These are phyloP conservation scores for Colletotrichum gloeosporioides DNA, from an alignment of 2,329 filamentous ascomycete genomes.

Conservation along the genomic window DNA sequence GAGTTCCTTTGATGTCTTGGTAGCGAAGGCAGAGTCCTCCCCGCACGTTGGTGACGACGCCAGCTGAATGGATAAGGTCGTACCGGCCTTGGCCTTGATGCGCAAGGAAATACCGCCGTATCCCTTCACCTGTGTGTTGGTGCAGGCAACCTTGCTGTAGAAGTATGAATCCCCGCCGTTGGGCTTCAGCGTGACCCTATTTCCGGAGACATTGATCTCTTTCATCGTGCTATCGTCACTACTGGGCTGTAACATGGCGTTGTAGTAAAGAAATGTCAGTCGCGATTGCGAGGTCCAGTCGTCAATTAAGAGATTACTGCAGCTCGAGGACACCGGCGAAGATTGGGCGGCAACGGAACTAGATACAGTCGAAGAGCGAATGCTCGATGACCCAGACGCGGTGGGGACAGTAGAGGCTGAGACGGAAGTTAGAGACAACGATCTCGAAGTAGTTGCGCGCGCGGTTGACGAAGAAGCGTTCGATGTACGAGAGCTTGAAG, in stretches of 20 bases:
- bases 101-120: slow-evolving; percentile 63
- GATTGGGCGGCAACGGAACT: neutral
- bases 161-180: slow-evolving; percentile 57
- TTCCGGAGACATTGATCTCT: slow-evolving; percentile 56
- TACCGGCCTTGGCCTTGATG: slow-evolving; percentile 57
- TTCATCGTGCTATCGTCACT: slow-evolving; percentile 64
- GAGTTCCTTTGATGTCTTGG: slow-evolving; percentile 52
- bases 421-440: neutral
- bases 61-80: slow-evolving; percentile 57
- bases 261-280: slow-evolving; percentile 66
- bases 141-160: slow-evolving; percentile 61
- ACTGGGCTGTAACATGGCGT: slow-evolving; percentile 58
- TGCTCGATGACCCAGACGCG: neutral
- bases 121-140: slow-evolving; percentile 45
- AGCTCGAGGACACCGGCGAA: slow-evolving; percentile 28
- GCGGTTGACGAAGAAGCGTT: neutral
- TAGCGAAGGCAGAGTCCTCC: slow-evolving; percentile 36
- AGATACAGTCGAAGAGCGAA: neutral
- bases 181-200: slow-evolving; percentile 59
- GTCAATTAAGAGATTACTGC: slow-evolving; percentile 55
- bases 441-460: neutral
- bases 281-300: slow-evolving; percentile 68
- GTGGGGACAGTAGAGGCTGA: neutral
- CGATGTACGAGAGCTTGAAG: neutral
- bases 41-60: slow-evolving; percentile 53